Evolutionary conservation across 805 yeast species (phyloP).

Genomic region (Starmera pachycereana): DNA sequence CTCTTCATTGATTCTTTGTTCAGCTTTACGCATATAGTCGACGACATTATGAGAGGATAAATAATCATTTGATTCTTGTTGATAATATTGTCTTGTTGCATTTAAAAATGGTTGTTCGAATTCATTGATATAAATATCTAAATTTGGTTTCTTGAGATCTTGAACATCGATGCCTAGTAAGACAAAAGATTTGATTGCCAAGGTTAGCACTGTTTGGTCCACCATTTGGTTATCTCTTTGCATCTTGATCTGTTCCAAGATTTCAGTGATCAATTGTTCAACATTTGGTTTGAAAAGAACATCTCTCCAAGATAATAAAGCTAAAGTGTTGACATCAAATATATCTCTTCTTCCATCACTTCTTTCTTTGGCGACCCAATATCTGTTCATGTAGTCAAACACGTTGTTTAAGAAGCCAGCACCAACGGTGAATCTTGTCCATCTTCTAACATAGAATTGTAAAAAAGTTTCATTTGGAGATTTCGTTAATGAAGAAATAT

Average conservation of each 20-base stretch:
- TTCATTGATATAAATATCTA: constrained; percentile 67
- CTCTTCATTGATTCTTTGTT: constrained; percentile 75
- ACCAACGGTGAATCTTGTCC: constrained; percentile 86
- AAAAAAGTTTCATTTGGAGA: constrained; percentile 58
- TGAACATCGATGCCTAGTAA: constrained; percentile 83
- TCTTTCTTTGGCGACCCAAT: constrained; percentile 96
- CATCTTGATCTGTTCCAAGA: constrained; percentile 61
- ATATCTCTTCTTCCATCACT: constrained; percentile 86
- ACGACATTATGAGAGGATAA: constrained; percentile 71
- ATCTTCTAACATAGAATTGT: constrained; percentile 74
- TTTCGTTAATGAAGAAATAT: constrained; percentile 40
- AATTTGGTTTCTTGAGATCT: constrained; percentile 77
- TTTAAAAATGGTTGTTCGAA: constrained; percentile 74
- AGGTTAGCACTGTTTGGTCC: constrained; percentile 52
- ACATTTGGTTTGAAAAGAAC: constrained; percentile 65
- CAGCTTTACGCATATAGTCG: constrained; percentile 83
- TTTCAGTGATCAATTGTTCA: constrained; percentile 51
- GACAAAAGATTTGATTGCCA: constrained; percentile 80
- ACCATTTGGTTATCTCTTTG: constrained; percentile 76
- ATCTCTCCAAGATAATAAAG: constrained; percentile 81
- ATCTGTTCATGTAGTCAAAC: constrained; percentile 90
- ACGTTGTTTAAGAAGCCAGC: constrained; percentile 88
- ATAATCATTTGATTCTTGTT: constrained; percentile 55
- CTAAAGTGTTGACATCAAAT: constrained; percentile 83
- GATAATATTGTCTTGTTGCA: constrained; percentile 58